Evolutionary conservation across 495 filamentous ascomycete genomes (phyloP).

Genomic region (Xylaria telfairii): DNA sequence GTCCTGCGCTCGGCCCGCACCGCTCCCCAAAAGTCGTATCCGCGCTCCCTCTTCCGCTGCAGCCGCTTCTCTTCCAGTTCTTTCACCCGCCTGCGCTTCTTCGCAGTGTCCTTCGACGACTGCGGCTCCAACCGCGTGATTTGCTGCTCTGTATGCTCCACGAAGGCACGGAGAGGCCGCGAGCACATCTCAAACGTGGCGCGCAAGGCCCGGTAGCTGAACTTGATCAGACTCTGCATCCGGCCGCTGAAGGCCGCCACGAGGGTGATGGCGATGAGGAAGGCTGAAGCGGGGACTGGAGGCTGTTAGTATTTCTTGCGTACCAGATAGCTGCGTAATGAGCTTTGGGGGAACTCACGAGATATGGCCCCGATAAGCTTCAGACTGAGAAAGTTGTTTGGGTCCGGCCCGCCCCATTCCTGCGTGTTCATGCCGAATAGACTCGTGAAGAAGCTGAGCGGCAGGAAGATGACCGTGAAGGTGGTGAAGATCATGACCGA

Average conservation of each 20-base stretch:
- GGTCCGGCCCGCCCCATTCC: conserved; percentile 64
- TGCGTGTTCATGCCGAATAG: conserved; percentile 70
- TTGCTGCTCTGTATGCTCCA: conserved; percentile 24
- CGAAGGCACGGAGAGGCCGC: conserved; percentile 13
- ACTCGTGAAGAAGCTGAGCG: conserved; percentile 70
- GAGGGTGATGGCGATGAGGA: conserved; percentile 48
- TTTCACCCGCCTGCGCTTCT: conserved; percentile 33
- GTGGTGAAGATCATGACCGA: conserved; percentile 74
- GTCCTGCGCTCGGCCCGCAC: conserved; percentile 40
- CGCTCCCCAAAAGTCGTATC: conserved; percentile 54
- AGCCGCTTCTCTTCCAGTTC: conserved; percentile 32
- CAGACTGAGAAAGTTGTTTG: conserved; percentile 39
- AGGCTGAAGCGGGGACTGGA: conserved; percentile 44
- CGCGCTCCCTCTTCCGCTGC: conserved; percentile 40
- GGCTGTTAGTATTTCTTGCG: conserved; percentile 13
- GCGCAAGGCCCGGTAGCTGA: conserved; percentile 17
- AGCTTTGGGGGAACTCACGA: conserved; percentile 27
- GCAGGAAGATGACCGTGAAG: conserved; percentile 71
- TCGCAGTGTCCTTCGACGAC: conserved; percentile 23
- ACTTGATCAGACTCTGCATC: conserved; percentile 13
- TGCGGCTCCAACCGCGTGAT: conserved; percentile 38
- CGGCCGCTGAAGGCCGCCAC: conserved; percentile 50
- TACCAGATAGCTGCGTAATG: not conserved
- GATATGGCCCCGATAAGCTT: conserved; percentile 47
- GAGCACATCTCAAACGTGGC: conserved; percentile 19